phyloP scores from a whole-genome alignment of 768 basidiomycete species.

The Collybiopsis luxurians region DNA sequence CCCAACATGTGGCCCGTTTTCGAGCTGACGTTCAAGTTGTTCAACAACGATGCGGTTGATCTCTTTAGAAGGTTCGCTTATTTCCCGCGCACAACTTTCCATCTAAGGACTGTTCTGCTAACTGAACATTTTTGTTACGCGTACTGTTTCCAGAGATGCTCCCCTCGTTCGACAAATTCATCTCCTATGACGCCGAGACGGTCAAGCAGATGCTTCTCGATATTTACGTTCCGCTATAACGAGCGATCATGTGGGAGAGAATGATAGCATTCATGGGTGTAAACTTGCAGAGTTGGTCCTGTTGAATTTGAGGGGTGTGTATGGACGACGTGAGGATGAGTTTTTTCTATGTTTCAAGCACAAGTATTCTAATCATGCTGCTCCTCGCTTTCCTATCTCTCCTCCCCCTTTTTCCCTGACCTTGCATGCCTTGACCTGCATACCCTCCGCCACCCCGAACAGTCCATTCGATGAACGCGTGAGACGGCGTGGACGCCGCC shows the following conservation, averaged over 20 bases:
- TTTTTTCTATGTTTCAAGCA: background rate
- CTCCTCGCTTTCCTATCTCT: too few species aligned
- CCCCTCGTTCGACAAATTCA: conserved; percentile 83
- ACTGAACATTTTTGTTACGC: background rate
- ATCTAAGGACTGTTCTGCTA: background rate
- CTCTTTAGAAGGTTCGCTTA: conserved; percentile 75
- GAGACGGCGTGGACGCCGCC: conserved; percentile 56
- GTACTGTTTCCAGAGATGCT: conserved; percentile 70
- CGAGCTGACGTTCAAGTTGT: conserved; percentile 76
- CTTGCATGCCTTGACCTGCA: conserved; percentile 3
- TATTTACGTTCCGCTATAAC: conserved; percentile 74
- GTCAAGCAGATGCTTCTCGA: conserved; percentile 80
- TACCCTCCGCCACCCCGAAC: background rate
- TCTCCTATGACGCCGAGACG: conserved; percentile 77
- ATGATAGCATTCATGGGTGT: conserved; percentile 80
- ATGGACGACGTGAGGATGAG: conserved; percentile 65
- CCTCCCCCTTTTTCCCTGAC: too few species aligned
- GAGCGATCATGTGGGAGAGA: conserved; percentile 73
- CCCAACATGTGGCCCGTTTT: conserved; percentile 87
- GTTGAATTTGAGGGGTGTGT: conserved; percentile 72
- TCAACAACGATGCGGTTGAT: conserved; percentile 82
- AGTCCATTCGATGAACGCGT: conserved; percentile 66
- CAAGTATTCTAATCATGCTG: too few species aligned
- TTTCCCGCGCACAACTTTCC: too few species aligned
- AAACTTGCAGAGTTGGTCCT: conserved; percentile 82